Base-by-base conservation (phyloP, 257 asterid genomes). In the Salvia splendens region DNA sequence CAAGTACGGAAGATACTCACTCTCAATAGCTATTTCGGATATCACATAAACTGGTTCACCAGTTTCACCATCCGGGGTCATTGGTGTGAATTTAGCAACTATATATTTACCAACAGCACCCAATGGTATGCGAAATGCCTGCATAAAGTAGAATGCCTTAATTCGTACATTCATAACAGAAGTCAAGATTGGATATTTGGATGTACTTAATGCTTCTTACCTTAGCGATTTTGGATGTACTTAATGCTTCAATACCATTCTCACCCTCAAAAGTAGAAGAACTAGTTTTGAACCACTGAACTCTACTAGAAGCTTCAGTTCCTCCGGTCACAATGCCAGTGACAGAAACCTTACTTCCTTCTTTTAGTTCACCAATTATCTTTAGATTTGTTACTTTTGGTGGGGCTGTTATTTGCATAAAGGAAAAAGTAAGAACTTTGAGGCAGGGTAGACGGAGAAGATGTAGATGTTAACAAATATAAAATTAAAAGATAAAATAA, bases 31-130 rank as follows among this genome's bases (percentile, higher is more conserved):
- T 75, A 77, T 84, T 40, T 86, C 96, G 58, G 97, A 85, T 58
- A 85, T 77, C 58, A 73, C 95, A 83, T 81, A 94, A 11, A 86
- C 91, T 70, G 99, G 92, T 78, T 91, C 95, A 42, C 99, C 99
- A 76, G 91, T 87, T 88, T 91, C 97, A 65, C 99, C 99, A 72
- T 91, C 95, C 5, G 99, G 99, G 56, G 97, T 80, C 99, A 91
- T 90, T 61, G 99, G 99, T 36, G 87, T 91, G 76, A 94, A 94
- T 74, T 88, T 91, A 68, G 96, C 96, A 68, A 84, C 79, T 73
- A 94, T 67, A 57, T 80, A 86, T 65, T 82, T 83, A 60, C 99
- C 96, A 73, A 94, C 95, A 50, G 99, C 99, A 76, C 96, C 97
- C 77, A 94, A 69, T 51, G 99, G 97, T 76, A 94, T 75, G 69